phyloP scores from a whole-genome alignment of 495 filamentous ascomycete species.

The Lophiostoma macrostomum region DNA sequence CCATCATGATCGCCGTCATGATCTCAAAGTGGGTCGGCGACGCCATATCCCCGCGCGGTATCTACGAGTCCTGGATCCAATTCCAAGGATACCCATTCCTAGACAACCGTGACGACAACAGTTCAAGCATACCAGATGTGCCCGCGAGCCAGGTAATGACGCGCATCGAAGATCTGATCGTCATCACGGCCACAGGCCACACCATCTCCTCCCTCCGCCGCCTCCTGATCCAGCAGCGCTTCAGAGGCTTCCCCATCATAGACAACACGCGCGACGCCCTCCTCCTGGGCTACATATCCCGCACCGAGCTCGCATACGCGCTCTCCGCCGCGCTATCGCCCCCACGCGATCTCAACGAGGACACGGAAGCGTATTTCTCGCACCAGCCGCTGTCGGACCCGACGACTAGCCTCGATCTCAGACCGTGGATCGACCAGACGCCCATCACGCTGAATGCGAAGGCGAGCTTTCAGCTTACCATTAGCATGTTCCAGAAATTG shows the following conservation, averaged over 20 bases:
- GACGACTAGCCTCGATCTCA: conserved; percentile 73
- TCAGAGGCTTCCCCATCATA: conserved; percentile 91
- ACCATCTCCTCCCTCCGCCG: conserved; percentile 71
- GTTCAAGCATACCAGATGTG: conserved; percentile 70
- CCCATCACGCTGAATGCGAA: conserved; percentile 82
- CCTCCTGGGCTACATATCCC: conserved; percentile 88
- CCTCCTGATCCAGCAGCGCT: conserved; percentile 68
- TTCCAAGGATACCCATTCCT: conserved; percentile 96
- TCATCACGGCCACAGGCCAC: conserved; percentile 81
- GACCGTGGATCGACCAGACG: conserved; percentile 98
- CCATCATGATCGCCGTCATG: conserved; percentile 99
- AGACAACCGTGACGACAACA: conserved; percentile 80
- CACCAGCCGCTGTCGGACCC: conserved; percentile 80
- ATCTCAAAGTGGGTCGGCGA: conserved; percentile 97
- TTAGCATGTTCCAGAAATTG: conserved; percentile 89
- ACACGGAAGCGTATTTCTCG: conserved; percentile 78
- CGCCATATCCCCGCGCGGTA: conserved; percentile 88
- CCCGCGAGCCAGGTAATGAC: conserved; percentile 87
- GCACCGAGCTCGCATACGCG: conserved; percentile 82
- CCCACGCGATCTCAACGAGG: conserved; percentile 58
- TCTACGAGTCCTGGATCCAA: conserved; percentile 97
- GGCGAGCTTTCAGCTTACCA: conserved; percentile 71
- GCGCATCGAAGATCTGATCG: conserved; percentile 80
- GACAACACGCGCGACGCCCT: conserved; percentile 68
- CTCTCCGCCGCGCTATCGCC: conserved; percentile 54